Percentiles rank a stretch among this genome's conserved stretches.
These are phyloP conservation scores for Aspergillus taichungensis DNA, from an alignment of 495 filamentous ascomycete species.

Conservation along the genomic window DNA sequence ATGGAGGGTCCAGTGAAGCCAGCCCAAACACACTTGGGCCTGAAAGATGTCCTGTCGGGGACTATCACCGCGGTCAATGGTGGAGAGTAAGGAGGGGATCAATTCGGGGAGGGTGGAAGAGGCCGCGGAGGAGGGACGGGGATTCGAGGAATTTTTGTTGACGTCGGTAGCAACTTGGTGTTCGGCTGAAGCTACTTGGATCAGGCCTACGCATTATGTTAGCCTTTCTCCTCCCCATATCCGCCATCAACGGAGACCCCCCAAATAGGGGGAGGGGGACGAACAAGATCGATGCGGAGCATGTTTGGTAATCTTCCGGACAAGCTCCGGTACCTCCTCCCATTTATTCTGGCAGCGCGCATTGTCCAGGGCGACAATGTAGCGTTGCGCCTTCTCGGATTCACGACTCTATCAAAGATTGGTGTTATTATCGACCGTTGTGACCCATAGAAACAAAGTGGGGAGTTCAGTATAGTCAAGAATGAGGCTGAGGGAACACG, in stretches of 20 bases:
- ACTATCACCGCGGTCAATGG: conserved; percentile 51
- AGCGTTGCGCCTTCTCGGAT: conserved; percentile 64
- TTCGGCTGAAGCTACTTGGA: conserved; percentile 67
- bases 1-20: conserved; percentile 69
- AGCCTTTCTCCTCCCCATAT: conserved; percentile 10
- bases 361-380: conserved; percentile 70
- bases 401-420: conserved; percentile 30
- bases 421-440: no score
- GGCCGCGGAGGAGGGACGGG: conserved; percentile 25
- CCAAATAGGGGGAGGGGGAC: conserved; percentile 6
- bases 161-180: conserved; percentile 49
- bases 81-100: conserved; percentile 49
- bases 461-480: conserved; percentile 13
- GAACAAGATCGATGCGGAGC: conserved; percentile 79
- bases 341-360: conserved; percentile 83
- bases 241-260: conserved; percentile 3
- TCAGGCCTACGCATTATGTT: conserved; percentile 48
- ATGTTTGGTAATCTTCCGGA: conserved; percentile 89
- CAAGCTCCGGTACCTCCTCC: conserved; percentile 81
- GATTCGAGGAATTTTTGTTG: conserved; percentile 25
- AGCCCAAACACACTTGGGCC: conserved; percentile 69
- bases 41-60: conserved; percentile 65
- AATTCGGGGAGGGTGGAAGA: conserved; percentile 52
- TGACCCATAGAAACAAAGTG: no score
- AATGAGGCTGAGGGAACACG: background rate